Evolutionary conservation across 1,284 basidiomycete genomes (phyloP), one percentile per base, ranked within the genome.

Genomic region (Trichosporon ovoides): DNA sequence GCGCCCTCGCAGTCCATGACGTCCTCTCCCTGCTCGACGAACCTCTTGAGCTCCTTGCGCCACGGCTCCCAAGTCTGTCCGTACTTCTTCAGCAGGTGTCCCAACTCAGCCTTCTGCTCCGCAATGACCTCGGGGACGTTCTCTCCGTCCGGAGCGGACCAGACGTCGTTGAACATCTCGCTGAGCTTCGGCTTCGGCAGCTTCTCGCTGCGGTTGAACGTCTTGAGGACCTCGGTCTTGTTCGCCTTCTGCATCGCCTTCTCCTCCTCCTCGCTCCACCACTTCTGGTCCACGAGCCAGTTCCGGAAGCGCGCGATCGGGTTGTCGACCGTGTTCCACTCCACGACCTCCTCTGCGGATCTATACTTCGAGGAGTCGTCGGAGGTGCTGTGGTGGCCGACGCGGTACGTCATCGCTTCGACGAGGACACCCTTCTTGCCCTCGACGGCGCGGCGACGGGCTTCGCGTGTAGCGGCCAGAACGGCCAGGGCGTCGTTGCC

Each of bases 401-500:
- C 87, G 33, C 91, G 84, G 73, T 95, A 95, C 2, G 87, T 88
- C 89, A 95, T 93, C 5, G 89, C 89, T 79, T 97, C 93, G 56
- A 97, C 83, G 34, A 97, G 80, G 0, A 96, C 89, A 7, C 88
- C 89, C 38, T 90, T 83, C 34, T 88, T 86, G 56, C 87, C 84
- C 63, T 87, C 84, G 14, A 95, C 80, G 61, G 91, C 92, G 48
- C 87, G 80, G 57, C 81, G 78, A 51, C 91, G 80, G 7, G 89
- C 94, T 68, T 92, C 90, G 52, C 83, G 82, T 12, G 91, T 85
- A 3, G 89, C 91, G 18, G 80, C 80, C 19, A 90, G 80, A 2
- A 97, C 91, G 0, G 93, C 93, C 2, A 97, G 81, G 7, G 92
- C 81, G 72, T 97, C 93, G 73, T 97, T 97, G 14, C 94, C 94